phyloP scores from a whole-genome alignment of 495 filamentous ascomycete species.

The Penicillium ochrochloron region DNA sequence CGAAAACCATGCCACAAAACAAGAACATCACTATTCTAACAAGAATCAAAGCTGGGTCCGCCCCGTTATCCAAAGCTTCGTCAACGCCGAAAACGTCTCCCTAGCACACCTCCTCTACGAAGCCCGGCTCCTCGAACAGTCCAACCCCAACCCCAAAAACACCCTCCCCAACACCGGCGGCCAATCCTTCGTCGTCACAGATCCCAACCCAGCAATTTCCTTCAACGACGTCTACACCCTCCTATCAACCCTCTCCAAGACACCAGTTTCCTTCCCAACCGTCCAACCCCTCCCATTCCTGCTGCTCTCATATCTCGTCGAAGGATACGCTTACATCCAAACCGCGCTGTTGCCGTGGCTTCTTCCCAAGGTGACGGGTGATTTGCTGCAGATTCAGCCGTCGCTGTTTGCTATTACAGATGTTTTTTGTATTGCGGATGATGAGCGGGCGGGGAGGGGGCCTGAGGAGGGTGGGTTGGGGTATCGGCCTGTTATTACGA shows the following conservation, averaged over 20 bases:
- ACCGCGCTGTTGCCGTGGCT: constrained; percentile 46
- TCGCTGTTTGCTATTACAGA: constrained; percentile 57
- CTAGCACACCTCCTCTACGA: constrained; percentile 65
- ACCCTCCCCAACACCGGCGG: constrained; percentile 45
- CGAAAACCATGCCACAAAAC: neutral
- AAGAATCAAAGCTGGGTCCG: constrained; percentile 47
- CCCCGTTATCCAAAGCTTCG: constrained; percentile 58
- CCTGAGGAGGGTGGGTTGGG: constrained; percentile 56
- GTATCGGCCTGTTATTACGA: constrained; percentile 54
- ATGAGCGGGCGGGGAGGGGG: constrained; percentile 45
- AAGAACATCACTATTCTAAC: constrained; percentile 12
- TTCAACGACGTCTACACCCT: constrained; percentile 45
- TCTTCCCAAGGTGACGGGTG: constrained; percentile 45
- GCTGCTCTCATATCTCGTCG: constrained; percentile 52
- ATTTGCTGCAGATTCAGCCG: constrained; percentile 57
- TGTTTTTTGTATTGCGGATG: constrained; percentile 51
- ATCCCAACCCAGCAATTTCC: constrained; percentile 42
- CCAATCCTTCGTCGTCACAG: constrained; percentile 46
- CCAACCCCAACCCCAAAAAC: constrained; percentile 37
- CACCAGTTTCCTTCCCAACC: constrained; percentile 37
- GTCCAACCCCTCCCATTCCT: constrained; percentile 40
- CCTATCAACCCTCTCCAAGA: constrained; percentile 36
- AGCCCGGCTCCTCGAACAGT: constrained; percentile 54
- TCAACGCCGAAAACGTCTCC: constrained; percentile 61
- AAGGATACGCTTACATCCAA: constrained; percentile 54